Evolutionary conservation across 345 rosid species (phyloP), one percentile per base, ranked within the genome.

Genomic region (Conringia planisiliqua): DNA sequence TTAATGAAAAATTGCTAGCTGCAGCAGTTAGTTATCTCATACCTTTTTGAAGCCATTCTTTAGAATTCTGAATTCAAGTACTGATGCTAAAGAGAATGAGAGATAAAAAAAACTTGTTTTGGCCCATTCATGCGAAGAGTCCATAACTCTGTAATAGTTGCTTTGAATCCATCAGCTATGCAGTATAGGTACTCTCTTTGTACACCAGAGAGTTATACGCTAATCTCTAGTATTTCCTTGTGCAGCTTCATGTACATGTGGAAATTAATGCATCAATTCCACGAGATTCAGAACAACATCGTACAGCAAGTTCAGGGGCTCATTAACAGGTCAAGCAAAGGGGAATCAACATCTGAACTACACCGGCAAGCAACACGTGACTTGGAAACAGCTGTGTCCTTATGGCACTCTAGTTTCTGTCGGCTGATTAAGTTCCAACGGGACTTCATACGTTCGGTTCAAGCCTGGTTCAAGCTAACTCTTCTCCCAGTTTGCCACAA

Each of bases 211-310:
- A 29, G 32, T 55, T 13, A 6, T 16, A 27, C 6, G 35, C 43
- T 50, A 30, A 40, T 38, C 61, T 36, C 38, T 33, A 32, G 12
- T 46, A 3, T 68, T 38, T 40, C 35, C 27, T 70, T 51, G 30
- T 83, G 78, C 91, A 95, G 98, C 65, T 89, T 92, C 75, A 89
- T 89, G 99, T 90, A 90, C 82, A 92, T 95, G 98, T 95, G 98
- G 99, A 87, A 70, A 73, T 74, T 89, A n/a, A 92, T 92, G 99
- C 85, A 92, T 68, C 89, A 89, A 47, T 86, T 79, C 81, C 98
- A 95, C 51, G 97, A 95, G 79, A 80, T 88, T 54, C 99, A 95
- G 83, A 89, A 76, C 78, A 74, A 77, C 83, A 88, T 92, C 17
- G 94, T 95, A 60, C 99, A 92, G 81, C 99, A 95, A 84, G 99